Evolutionary conservation across 306 rosid species (phyloP).

Genomic region (Prosopis cineraria): DNA sequence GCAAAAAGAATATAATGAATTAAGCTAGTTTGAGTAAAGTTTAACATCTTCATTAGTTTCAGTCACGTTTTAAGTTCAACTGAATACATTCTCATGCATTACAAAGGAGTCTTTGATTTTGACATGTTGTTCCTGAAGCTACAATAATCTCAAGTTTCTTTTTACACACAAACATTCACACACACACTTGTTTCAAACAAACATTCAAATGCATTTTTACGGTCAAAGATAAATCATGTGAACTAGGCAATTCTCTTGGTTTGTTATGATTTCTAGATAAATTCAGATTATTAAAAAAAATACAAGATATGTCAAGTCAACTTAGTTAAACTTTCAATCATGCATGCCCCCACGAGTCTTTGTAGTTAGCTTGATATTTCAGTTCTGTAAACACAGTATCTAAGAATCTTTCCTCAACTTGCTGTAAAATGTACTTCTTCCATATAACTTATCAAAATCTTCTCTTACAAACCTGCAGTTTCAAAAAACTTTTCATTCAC

Average conservation of each 20-base stretch:
- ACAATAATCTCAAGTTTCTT: neutral
- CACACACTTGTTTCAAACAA: neutral
- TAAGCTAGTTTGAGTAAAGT: neutral
- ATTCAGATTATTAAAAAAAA: no score
- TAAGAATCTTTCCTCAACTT: neutral
- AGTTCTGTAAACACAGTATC: neutral
- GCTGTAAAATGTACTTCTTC: neutral
- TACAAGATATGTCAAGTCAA: no score
- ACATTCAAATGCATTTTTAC: no score
- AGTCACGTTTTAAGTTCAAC: neutral
- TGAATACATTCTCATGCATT: neutral
- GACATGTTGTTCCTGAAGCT: neutral
- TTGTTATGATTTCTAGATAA: no score
- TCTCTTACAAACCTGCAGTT: neutral
- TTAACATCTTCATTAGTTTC: neutral
- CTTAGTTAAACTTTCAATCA: no score
- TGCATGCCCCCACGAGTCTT: neutral
- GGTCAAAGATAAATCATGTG: no score
- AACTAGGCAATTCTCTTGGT: no score
- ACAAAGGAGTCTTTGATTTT: neutral
- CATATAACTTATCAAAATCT: neutral
- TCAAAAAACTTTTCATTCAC: neutral
- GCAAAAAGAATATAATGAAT: neutral
- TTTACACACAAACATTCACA: neutral
- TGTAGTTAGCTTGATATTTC: neutral